Conservation (phyloP, 1,284 basidiomycete species). For the Fomitopsis betulina region DNA sequence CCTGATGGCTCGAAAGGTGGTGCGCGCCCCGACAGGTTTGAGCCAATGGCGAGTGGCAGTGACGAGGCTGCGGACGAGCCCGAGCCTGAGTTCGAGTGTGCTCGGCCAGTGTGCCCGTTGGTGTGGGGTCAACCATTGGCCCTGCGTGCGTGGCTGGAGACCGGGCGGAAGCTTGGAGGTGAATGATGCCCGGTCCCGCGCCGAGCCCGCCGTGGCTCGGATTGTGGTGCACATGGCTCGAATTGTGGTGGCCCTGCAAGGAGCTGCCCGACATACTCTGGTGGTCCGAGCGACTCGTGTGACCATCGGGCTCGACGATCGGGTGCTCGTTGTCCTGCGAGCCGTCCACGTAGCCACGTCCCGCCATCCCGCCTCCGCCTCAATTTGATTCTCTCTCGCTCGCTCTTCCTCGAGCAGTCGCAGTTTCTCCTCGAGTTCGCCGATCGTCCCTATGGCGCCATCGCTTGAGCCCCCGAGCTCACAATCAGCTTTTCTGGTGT, state of each 20-base stretch:
- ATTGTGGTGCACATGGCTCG: constrained; percentile 9
- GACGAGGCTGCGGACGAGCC: constrained; percentile 15
- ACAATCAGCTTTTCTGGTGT: constrained; percentile 49
- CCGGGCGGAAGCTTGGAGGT: constrained; percentile 13
- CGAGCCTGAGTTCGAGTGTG: constrained; percentile 11
- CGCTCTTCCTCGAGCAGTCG: constrained; percentile 34
- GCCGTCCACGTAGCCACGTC: constrained; percentile 5
- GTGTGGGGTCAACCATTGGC: constrained; percentile 8
- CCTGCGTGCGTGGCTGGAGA: constrained; percentile 12
- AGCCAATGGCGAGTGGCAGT: constrained; percentile 8
- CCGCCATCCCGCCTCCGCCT: constrained; percentile 12
- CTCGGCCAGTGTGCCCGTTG: constrained; percentile 9
- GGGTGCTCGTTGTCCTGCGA: constrained; percentile 7
- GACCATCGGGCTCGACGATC: constrained; percentile 4
- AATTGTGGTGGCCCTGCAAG: constrained; percentile 2
- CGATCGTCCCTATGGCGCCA: constrained; percentile 29
- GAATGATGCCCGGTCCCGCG: constrained; percentile 23
- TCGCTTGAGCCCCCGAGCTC: constrained; percentile 40
- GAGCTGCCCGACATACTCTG: constrained; percentile 3
- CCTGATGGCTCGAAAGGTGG: constrained; percentile 29
- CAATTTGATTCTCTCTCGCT: constrained; percentile 33
- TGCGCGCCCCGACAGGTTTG: constrained; percentile 27
- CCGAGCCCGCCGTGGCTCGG: constrained; percentile 5
- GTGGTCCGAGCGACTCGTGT: constrained; percentile 11
- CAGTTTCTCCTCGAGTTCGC: constrained; percentile 37